Conservation (phyloP, 441 rosid genomes). For the Euphorbia corollata region DNA sequence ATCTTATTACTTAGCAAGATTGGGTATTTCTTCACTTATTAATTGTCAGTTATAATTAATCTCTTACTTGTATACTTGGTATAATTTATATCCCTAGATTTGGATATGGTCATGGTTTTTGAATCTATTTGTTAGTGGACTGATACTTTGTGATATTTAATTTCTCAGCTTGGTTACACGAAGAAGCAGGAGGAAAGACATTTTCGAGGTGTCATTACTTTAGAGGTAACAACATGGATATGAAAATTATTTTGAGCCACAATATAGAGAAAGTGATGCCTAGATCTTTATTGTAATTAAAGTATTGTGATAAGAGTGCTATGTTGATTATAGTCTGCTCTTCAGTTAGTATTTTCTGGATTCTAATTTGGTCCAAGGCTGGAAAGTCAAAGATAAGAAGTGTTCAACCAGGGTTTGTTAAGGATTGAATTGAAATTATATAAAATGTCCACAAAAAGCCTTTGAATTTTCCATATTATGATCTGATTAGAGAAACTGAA, state of each 20-base stretch:
- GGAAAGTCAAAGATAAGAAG: background rate
- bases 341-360: background rate
- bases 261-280: background rate
- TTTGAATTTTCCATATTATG: background rate
- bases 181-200: conserved; percentile 91
- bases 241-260: background rate
- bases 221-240: conserved; percentile 53
- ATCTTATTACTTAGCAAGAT: background rate
- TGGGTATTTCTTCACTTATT: conserved; percentile 5
- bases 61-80: background rate
- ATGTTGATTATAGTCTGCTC: background rate
- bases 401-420: background rate
- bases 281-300: background rate
- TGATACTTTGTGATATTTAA: conserved; percentile 13
- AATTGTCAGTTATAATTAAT: background rate
- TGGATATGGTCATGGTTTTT: background rate
- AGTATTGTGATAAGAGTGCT: background rate
- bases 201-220: conserved; percentile 81
- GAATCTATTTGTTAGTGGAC: conserved; percentile 10
- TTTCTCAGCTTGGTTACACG: conserved; percentile 84
- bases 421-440: background rate
- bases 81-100: background rate
- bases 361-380: background rate
- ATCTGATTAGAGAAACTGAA: background rate
- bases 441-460: background rate